Evolutionary conservation across 78 protist genomes (phyloP), one percentile per base, ranked within the genome.

Genomic region (Dictyostelium brefeldianum): DNA sequence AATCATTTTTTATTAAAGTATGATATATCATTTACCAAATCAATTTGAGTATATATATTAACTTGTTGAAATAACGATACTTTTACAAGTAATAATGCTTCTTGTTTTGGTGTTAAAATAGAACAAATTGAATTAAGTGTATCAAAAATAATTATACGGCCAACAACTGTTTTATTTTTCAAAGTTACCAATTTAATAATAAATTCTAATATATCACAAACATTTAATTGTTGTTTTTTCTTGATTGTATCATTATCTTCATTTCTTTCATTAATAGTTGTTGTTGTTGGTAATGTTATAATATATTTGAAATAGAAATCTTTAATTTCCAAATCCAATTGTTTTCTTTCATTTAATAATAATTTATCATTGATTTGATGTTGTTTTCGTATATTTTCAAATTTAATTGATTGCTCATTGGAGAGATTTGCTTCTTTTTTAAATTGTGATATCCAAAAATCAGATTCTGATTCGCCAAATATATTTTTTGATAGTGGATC

Each of bases 401-500:
- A 53, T 27, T 82, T 27, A 8, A 29, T 17, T 4, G 67, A 53
- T 51, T 82, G 90, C 6, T 82, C 71, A 2, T 51, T 11, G 0
- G 54, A 18, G 0, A 82, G 15, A 36, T 69, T 46, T 0, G 80
- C 90, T 17, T 82, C 78, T 22, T 70, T 51, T 65, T 82, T 82
- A 47, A 41, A 82, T 15, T 69, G 65, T n/a, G 31, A 18, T 4
- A 82, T 50, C 90, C 90, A 82, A 8, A 54, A 62, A 29, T 82
- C 90, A 10, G 71, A 51, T 11, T 36, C 90, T 4, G 70, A 43
- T 11, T 80, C 90, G 4, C 53, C n/a, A 7, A 82, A 67, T 43
- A 29, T 36, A 54, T 31, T 70, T 8, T 51, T 6, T 5, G 70
- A 7, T 3, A 29, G 31, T 0, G 56, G 41, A 1, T 71, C 67